Base-by-base conservation (phyloP, 495 filamentous ascomycete species). In the Penicillium antarcticum region DNA sequence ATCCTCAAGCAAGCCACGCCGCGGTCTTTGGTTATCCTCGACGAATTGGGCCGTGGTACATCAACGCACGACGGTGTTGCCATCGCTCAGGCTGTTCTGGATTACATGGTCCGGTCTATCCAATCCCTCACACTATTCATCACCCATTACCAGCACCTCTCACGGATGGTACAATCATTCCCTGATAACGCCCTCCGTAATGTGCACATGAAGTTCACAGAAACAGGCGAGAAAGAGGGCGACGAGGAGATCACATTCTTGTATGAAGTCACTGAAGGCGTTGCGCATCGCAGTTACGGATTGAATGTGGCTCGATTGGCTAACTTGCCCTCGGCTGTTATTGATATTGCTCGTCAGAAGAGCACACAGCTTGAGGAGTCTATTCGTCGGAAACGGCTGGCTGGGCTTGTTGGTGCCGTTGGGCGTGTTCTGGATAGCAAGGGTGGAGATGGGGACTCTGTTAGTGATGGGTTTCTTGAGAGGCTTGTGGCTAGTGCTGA, bases 61-160 rank as follows among this genome's bases (percentile, higher is more conserved):
- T 87, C 81, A 23, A 97, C 95, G 7, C 90, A 97, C 61, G 94
- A 98, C 70, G 94, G 94, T 43, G 89, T 95, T 6, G 95, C 94
- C 42, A 98, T 98, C 63, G 94, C 94, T 2, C 86, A 95, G 65
- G 89, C 92, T 11, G 92, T 97, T 0, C 77, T 97, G 3, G 84
- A 92, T 42, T 80, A 92, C 53, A 81, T 97, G 56, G 84, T 92
- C n/a, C 74, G 82, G 33, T 82, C 89, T 2, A 74, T 85, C 2
- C 74, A 76, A 46, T 89, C 89, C 42, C 71, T 97, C 51, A 92
- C 88, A 4, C 74, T 97, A 16, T 98, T 98, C 74, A 94, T 97
- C 64, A 98, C 94, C 37, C 94, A 98, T 71, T 97, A 98, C 68
- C 95, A 97, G 64, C 82, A 82, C 52, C 80, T 98, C 2, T 85